A percentile compares a stretch with the other conserved stretches of the same genome.
Evolutionary conservation across 768 basidiomycete species (phyloP).

Genomic region (Chiua virens): DNA sequence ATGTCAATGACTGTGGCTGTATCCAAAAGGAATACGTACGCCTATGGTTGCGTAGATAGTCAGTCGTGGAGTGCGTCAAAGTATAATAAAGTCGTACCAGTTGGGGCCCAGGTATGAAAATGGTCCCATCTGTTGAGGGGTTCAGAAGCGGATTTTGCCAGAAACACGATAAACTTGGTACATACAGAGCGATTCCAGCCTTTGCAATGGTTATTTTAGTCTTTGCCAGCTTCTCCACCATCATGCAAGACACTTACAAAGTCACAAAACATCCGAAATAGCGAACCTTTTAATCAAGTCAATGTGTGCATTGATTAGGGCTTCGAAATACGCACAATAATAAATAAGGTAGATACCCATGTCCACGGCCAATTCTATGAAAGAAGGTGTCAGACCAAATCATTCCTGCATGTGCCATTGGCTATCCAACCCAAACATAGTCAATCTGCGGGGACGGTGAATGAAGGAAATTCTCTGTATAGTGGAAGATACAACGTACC

Average conservation of each 20-base stretch:
- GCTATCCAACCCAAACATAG: conserved; percentile 19
- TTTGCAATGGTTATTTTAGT: background rate
- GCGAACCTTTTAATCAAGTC: conserved; percentile 13
- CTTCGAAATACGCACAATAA: conserved; percentile 10
- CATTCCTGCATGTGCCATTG: background rate
- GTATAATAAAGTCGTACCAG: conserved; percentile 1
- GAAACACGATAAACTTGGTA: background rate
- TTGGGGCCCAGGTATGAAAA: conserved; percentile 19
- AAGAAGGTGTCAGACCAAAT: background rate
- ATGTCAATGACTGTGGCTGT: background rate
- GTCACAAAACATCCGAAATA: conserved; percentile 10
- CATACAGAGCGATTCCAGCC: conserved; percentile 7
- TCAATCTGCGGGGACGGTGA: conserved; percentile 7
- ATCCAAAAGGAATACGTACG: conserved; percentile 7
- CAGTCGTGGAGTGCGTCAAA: background rate
- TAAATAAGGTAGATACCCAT: conserved; percentile 9
- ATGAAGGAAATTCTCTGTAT: background rate
- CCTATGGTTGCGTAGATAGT: conserved; percentile 3
- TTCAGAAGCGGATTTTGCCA: background rate
- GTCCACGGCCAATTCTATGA: conserved; percentile 19
- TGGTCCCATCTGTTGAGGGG: conserved; percentile 8
- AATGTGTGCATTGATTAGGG: background rate
- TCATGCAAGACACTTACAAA: conserved; percentile 5
- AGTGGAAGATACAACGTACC: conserved; percentile 1
- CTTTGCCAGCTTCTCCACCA: background rate